phyloP scores from a whole-genome alignment of 768 basidiomycete species.

The Tulasnella sp. region DNA sequence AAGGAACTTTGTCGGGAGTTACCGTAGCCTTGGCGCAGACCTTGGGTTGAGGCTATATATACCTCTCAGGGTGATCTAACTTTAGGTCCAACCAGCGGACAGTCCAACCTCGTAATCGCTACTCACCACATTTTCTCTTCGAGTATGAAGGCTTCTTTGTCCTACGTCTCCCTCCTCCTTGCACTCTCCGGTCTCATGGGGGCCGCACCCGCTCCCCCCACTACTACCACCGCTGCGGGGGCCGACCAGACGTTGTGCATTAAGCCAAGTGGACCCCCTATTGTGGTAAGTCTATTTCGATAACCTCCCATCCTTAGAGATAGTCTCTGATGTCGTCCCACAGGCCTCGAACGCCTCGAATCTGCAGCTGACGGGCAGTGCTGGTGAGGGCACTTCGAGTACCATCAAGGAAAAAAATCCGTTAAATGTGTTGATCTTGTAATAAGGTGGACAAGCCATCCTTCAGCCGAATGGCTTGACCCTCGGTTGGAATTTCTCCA shows the following conservation, averaged over 20 bases:
- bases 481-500: neutral
- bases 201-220: neutral
- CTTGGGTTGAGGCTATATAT: neutral
- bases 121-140: neutral
- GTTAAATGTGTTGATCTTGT: neutral
- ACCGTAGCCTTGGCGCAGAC: neutral
- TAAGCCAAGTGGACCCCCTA: neutral
- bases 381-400: neutral
- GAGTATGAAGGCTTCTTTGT: neutral
- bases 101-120: neutral
- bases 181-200: slow-evolving; percentile 7
- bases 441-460: neutral
- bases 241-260: neutral
- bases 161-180: neutral
- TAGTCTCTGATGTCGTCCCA: neutral
- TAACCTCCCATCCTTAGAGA: too few species aligned
- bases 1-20: neutral
- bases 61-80: neutral
- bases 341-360: neutral
- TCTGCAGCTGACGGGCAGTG: neutral
- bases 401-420: neutral
- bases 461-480: neutral
- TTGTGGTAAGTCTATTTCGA: neutral
- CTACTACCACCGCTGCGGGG: neutral
- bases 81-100: neutral